These are phyloP conservation scores for Aspergillus nidulans DNA, from an alignment of 495 filamentous ascomycete genomes.

Conservation along the genomic window DNA sequence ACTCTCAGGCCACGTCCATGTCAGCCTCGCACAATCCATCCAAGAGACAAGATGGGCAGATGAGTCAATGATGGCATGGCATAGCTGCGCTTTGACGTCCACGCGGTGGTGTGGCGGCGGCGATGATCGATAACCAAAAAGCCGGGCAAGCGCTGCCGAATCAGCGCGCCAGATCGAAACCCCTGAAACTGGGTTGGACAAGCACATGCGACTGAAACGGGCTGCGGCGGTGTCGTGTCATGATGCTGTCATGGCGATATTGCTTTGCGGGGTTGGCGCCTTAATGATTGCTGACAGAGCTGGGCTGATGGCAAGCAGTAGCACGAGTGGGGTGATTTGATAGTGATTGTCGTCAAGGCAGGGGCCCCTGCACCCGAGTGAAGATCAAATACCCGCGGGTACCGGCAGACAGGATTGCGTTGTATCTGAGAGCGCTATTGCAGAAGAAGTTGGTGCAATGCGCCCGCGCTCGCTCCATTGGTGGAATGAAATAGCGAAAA, in stretches of 20 bases:
- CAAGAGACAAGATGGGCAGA: background rate
- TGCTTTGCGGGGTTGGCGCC: conserved; percentile 14
- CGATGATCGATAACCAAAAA: conserved; percentile 1
- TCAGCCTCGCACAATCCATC: conserved; percentile 6
- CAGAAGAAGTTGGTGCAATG: conserved; percentile 14
- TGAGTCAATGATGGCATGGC: background rate
- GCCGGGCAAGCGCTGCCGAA: background rate
- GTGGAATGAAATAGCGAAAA: background rate
- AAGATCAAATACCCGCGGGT: conserved; percentile 13
- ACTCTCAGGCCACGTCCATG: conserved; percentile 6
- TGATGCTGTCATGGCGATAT: conserved; percentile 15
- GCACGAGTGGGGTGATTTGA: conserved; percentile 9
- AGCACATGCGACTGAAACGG: conserved; percentile 16
- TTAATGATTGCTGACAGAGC: conserved; percentile 4
- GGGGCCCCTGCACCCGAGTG: conserved; percentile 7
- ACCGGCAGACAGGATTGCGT: conserved; percentile 8
- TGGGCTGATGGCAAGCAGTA: conserved; percentile 8
- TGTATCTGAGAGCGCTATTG: conserved; percentile 16
- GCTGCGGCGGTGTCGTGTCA: conserved; percentile 10
- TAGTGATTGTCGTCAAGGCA: conserved; percentile 10
- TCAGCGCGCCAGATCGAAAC: conserved; percentile 6
- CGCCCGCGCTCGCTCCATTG: conserved; percentile 19
- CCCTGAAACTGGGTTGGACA: background rate
- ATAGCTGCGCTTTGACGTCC: conserved; percentile 14
- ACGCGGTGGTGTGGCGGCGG: background rate